These are phyloP conservation scores for Smallanthus sonchifolius DNA, from an alignment of 129 eudicot genomes.

Conservation along the genomic window DNA sequence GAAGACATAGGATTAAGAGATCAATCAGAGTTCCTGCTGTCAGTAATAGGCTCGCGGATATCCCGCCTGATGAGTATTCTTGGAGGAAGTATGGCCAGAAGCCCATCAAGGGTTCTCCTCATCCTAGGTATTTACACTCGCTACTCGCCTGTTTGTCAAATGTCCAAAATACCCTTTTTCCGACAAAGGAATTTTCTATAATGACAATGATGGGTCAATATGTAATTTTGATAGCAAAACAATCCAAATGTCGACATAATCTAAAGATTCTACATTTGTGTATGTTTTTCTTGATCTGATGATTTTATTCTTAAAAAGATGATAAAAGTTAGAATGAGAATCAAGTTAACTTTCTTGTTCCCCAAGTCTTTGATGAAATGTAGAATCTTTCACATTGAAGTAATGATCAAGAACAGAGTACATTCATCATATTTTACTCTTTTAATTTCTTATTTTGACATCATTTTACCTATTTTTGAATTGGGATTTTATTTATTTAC, in stretches of 20 bases:
- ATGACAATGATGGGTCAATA: no score
- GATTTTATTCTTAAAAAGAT: no score
- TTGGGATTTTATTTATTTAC: neutral
- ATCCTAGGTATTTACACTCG: slow-evolving; percentile 56
- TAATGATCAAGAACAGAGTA: neutral
- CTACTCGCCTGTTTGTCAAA: neutral
- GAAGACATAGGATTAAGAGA: no score
- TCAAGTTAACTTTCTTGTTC: neutral
- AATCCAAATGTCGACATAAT: neutral
- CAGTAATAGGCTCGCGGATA: slow-evolving; percentile 50
- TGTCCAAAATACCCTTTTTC: neutral
- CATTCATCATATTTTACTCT: neutral
- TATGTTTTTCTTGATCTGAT: neutral
- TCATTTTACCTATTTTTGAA: neutral
- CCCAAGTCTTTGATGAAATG: neutral
- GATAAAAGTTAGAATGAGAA: neutral
- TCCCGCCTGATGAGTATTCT: slow-evolving; percentile 82
- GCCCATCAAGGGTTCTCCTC: slow-evolving; percentile 67
- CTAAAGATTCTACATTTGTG: neutral
- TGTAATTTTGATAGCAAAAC: no score
- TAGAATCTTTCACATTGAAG: neutral
- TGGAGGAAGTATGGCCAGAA: slow-evolving; percentile 63
- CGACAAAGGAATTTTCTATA: neutral
- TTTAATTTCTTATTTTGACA: neutral
- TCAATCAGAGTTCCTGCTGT: no score